Conservation (phyloP, 164 flowering plant species). For the Vitis cinerea region DNA sequence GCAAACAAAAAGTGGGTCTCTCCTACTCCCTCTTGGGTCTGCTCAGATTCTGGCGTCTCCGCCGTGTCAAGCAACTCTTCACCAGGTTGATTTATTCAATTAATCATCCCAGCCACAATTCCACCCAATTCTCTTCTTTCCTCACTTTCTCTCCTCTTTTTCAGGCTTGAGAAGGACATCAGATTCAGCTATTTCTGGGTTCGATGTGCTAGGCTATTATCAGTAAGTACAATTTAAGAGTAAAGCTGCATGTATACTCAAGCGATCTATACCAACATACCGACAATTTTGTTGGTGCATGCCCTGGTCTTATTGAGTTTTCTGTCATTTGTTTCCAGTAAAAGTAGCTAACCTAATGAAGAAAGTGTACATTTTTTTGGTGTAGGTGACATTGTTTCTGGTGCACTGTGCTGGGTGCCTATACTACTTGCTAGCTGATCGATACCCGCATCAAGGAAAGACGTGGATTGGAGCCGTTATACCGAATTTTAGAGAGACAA, state of each 20-base stretch:
- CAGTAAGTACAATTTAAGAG: slow-evolving; percentile 42
- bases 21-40: slow-evolving; percentile 59
- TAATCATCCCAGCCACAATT: neutral
- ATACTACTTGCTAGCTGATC: slow-evolving; percentile 78
- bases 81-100: slow-evolving; percentile 49
- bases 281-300: too few species aligned
- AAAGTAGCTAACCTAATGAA: neutral
- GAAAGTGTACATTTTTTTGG: slow-evolving; percentile 7
- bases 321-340: neutral
- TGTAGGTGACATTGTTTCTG: slow-evolving; percentile 71
- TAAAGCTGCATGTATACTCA: too few species aligned
- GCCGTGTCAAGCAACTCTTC: slow-evolving; percentile 73
- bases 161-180: slow-evolving; percentile 94
- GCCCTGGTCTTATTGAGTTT: too few species aligned
- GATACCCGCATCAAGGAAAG: slow-evolving; percentile 67
- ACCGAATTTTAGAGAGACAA: slow-evolving; percentile 72
- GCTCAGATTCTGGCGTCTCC: slow-evolving; percentile 85
- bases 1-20: slow-evolving; percentile 41
- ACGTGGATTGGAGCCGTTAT: slow-evolving; percentile 77
- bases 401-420: slow-evolving; percentile 94
- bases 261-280: too few species aligned
- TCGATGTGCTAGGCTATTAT: slow-evolving; percentile 72
- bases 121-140: neutral
- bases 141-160: slow-evolving; percentile 1
- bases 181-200: slow-evolving; percentile 85